A percentile compares a stretch with the other conserved stretches of the same genome.
Conservation (phyloP, 768 basidiomycete genomes). For the Mrakia frigida region DNA sequence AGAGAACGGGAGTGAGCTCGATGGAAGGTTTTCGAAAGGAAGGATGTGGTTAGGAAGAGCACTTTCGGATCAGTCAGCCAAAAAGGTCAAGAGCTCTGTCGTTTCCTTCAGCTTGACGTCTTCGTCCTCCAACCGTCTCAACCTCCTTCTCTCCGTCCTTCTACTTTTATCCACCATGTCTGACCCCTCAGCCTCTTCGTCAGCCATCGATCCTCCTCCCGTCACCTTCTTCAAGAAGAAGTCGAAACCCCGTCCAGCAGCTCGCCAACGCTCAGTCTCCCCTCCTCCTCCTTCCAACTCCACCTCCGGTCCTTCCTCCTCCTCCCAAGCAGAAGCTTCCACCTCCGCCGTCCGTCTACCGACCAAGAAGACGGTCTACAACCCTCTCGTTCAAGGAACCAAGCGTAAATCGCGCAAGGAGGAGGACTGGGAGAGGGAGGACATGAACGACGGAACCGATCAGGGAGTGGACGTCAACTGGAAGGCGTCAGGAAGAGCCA, state of each 20-base stretch:
- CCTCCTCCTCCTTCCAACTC: slow-evolving; percentile 46
- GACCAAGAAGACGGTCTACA: slow-evolving; percentile 59
- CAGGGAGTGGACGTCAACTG: slow-evolving; percentile 49
- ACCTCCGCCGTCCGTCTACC: slow-evolving; percentile 61
- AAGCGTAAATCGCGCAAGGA: slow-evolving; percentile 58
- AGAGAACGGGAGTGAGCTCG: background rate
- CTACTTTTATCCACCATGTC: slow-evolving; percentile 13
- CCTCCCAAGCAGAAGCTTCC: slow-evolving; percentile 15
- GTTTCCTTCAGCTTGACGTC: background rate
- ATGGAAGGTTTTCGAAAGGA: background rate
- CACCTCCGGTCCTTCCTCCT: slow-evolving; percentile 17
- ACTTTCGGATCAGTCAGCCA: background rate
- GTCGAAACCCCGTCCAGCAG: slow-evolving; percentile 67
- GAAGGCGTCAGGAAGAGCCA: slow-evolving; percentile 40
- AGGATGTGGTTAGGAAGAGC: background rate
- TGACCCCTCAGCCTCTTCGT: slow-evolving; percentile 3
- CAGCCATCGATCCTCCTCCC: slow-evolving; percentile 32
- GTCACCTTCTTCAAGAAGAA: slow-evolving; percentile 90
- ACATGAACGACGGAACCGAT: slow-evolving; percentile 49
- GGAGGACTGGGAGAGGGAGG: slow-evolving; percentile 43
- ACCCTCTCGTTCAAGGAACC: slow-evolving; percentile 71
- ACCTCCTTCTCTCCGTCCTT: background rate
- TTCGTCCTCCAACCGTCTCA: background rate
- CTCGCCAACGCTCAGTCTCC: slow-evolving; percentile 68
- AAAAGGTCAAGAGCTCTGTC: background rate